Conservation (phyloP, 441 rosid genomes). For the Arabidopsis hybrid region DNA sequence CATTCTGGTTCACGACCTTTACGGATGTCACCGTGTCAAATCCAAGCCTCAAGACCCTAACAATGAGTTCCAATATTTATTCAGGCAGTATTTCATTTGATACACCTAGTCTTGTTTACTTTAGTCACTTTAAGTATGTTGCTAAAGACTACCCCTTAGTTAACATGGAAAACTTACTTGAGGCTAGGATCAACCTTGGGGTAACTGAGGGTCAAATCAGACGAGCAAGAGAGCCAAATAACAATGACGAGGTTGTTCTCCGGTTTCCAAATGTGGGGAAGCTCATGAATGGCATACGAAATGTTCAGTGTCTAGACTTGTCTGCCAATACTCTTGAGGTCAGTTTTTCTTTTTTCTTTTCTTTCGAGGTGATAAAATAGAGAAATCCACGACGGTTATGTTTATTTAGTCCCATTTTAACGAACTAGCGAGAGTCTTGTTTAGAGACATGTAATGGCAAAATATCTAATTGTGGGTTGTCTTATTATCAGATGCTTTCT, state of each 20-base stretch:
- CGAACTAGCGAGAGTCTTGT: not conserved
- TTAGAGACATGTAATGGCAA: not conserved
- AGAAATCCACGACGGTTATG: not conserved
- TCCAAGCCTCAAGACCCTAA: not conserved
- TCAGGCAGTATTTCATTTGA: conserved; percentile 20
- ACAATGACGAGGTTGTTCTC: not conserved
- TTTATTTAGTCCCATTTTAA: not conserved
- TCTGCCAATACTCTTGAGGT: not conserved
- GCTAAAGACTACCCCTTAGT: conserved; percentile 18
- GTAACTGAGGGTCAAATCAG: not conserved
- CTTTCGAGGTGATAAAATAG: not conserved
- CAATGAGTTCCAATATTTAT: not conserved
- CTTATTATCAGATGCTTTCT: conserved; percentile 2
- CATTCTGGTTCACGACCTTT: not conserved
- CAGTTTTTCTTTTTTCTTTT: not conserved
- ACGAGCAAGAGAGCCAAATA: not conserved
- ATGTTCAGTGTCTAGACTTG: not conserved
- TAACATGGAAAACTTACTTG: conserved; percentile 3
- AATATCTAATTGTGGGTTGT: not conserved
- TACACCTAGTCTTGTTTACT: conserved; percentile 22
- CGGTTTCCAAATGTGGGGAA: not conserved
- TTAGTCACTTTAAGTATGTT: not conserved
- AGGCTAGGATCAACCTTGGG: not conserved
- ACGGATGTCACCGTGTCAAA: not conserved
- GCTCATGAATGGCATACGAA: not conserved